Base-by-base conservation (phyloP, 108 stramenopile species). In the Asterionellopsis glacialis region DNA sequence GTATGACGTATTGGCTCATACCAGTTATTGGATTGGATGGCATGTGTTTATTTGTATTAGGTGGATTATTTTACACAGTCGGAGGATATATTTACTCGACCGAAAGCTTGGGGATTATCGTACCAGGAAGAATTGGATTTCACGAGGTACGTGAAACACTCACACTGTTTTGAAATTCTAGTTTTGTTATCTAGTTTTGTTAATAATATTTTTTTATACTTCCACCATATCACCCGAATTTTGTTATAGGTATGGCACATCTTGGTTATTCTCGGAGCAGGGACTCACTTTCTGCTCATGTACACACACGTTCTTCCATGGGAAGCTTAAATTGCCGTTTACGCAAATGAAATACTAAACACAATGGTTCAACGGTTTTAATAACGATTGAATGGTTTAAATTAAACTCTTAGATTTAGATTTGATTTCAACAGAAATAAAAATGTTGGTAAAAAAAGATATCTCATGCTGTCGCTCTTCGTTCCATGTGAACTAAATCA, bases 401-500 rank as follows among this genome's bases (percentile, higher is more conserved):
- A 33, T 33, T 48, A 19, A 48, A 19, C 47, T 48, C 12, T 21
- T 21, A 16, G 47, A 48, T 48, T 44, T 48, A 16, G 47, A 48
- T 21, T 19, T 48, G 16, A 48, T 21, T 16, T 19, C 9, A 16
- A 9, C 47, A 48, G 47, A 16, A 48, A 48, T 21, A 2, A 48
- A 1, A 19, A 1, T 7, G 5, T 48, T 21, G 47, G 43, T 13
- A 14, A 44, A 11, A 48, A 48, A 7, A 4, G 9, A 2, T 48
- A 48, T 16, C 2, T 21, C 21, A 48, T 16, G 47, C 47, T 16
- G 19, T 48, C 47, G 47, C 47, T 48, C 47, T 16, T 21, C 21
- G 16, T 48, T 94, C 93, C 55, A 93, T 49, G 64, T 90, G 91
- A 0, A 96, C 90, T 26, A 96, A 75, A 69, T 96, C 95, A 45